phyloP scores from a whole-genome alignment of 2,329 filamentous ascomycete genomes.

The Penicillium brasilianum region DNA sequence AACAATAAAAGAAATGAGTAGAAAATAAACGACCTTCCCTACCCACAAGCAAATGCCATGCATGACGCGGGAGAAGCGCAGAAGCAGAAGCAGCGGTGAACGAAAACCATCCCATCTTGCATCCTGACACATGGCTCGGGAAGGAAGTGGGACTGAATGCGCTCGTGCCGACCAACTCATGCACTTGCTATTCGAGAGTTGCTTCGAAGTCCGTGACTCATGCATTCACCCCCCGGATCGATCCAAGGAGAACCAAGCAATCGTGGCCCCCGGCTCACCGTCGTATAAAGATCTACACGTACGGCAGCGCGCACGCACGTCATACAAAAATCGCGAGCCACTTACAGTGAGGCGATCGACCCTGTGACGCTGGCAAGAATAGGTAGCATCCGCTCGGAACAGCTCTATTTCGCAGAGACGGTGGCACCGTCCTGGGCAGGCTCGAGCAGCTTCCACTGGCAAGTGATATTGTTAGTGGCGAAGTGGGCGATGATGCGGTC shows the following conservation, averaged over 20 bases:
- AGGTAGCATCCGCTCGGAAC: neutral
- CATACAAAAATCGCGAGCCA: neutral
- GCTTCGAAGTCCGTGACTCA: neutral
- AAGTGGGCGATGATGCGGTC: slow-evolving; percentile 77
- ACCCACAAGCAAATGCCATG: slow-evolving; percentile 18
- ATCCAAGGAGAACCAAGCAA: neutral
- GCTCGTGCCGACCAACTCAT: slow-evolving; percentile 3
- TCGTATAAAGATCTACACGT: neutral
- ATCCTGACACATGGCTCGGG: slow-evolving; percentile 17
- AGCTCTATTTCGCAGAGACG: slow-evolving; percentile 34
- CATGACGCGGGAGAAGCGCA: slow-evolving; percentile 21
- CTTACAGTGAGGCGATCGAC: neutral
- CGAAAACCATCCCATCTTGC: slow-evolving; percentile 13
- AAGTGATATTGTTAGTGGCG: slow-evolving; percentile 68
- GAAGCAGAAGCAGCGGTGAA: slow-evolving; percentile 32
- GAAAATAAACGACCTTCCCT: neutral
- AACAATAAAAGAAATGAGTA: neutral
- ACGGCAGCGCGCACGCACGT: neutral
- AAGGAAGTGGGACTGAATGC: neutral
- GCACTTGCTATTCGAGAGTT: neutral
- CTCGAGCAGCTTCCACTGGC: slow-evolving; percentile 85
- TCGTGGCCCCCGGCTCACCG: neutral
- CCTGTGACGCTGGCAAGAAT: neutral
- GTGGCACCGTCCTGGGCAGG: slow-evolving; percentile 71
- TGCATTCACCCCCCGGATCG: neutral